Evolutionary conservation across 495 filamentous ascomycete species (phyloP).

Genomic region (Entonaema liquescens): DNA sequence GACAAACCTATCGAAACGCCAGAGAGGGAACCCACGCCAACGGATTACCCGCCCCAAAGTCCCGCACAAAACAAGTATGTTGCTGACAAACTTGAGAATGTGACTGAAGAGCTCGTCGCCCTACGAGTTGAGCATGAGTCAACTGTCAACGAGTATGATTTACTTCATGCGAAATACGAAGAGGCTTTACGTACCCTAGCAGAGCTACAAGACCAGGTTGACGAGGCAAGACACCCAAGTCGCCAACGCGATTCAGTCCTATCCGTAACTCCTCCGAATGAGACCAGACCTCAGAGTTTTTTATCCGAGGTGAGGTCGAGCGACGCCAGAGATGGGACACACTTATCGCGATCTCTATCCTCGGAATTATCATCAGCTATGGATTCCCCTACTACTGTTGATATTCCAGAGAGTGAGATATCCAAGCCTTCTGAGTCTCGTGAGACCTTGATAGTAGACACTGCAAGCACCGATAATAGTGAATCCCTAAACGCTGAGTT

Average conservation of each 20-base stretch:
- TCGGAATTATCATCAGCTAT: conserved; percentile 95
- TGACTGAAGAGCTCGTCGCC: conserved; percentile 92
- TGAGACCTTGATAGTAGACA: conserved; percentile 35
- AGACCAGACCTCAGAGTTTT: conserved; percentile 86
- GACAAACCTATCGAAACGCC: conserved; percentile 41
- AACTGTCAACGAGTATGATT: conserved; percentile 80
- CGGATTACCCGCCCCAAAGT: conserved; percentile 64
- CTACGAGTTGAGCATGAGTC: conserved; percentile 89
- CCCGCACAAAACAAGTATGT: conserved; percentile 86
- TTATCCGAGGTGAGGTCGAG: conserved; percentile 83
- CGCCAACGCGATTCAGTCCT: conserved; percentile 61
- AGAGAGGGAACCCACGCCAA: conserved; percentile 21
- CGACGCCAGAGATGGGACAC: conserved; percentile 77
- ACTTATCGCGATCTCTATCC: conserved; percentile 90
- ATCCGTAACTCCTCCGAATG: conserved; percentile 64
- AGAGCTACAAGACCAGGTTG: conserved; percentile 83
- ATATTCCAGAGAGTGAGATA: conserved; percentile 66
- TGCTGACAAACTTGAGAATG: conserved; percentile 89
- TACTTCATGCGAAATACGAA: conserved; percentile 89
- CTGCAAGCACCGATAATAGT: conserved; percentile 44
- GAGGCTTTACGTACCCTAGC: conserved; percentile 83
- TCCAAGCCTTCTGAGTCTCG: conserved; percentile 47
- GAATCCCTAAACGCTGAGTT: conserved; percentile 68
- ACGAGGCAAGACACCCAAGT: conserved; percentile 77
- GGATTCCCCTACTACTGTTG: conserved; percentile 75